Conservation (phyloP, 805 yeast genomes). For the Kodamaea restingae region DNA sequence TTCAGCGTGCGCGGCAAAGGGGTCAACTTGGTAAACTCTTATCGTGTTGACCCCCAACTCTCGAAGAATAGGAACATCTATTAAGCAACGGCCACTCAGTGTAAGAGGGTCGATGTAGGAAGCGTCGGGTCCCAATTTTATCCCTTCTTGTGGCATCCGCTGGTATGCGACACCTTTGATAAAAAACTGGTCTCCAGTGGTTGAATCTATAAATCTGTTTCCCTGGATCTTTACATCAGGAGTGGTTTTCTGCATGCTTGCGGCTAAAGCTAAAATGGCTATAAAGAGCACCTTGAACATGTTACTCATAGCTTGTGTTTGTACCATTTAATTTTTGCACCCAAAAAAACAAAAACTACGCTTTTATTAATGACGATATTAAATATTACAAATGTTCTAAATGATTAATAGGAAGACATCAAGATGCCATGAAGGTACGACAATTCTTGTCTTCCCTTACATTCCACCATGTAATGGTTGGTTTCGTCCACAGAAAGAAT, state of each 20-base stretch:
- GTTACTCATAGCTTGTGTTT: not conserved
- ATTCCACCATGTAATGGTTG: slow-evolving; percentile 40
- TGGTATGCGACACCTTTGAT: slow-evolving; percentile 89
- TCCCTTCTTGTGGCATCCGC: slow-evolving; percentile 39
- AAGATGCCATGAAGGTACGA: slow-evolving; percentile 23
- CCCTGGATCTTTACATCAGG: slow-evolving; percentile 60
- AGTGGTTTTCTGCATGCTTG: not conserved
- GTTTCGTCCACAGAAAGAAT: slow-evolving; percentile 28
- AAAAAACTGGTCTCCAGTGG: slow-evolving; percentile 77
- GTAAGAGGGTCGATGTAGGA: slow-evolving; percentile 71
- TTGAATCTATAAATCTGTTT: slow-evolving; percentile 70
- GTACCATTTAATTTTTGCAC: not conserved
- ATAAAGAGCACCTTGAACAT: not conserved
- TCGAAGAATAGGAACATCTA: slow-evolving; percentile 77
- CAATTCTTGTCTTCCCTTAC: slow-evolving; percentile 41
- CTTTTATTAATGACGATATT: no score
- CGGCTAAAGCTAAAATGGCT: not conserved
- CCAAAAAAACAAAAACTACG: not conserved
- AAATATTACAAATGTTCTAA: not conserved
- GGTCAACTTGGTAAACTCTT: slow-evolving; percentile 83
- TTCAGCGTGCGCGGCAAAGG: slow-evolving; percentile 62
- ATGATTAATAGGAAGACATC: slow-evolving; percentile 1
- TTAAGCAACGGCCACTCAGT: slow-evolving; percentile 60
- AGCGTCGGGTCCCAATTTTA: not conserved
- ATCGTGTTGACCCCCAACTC: slow-evolving; percentile 71